Evolutionary conservation across 257 asterid species (phyloP), one percentile per base, ranked within the genome.

Genomic region (Gentiana straminea): DNA sequence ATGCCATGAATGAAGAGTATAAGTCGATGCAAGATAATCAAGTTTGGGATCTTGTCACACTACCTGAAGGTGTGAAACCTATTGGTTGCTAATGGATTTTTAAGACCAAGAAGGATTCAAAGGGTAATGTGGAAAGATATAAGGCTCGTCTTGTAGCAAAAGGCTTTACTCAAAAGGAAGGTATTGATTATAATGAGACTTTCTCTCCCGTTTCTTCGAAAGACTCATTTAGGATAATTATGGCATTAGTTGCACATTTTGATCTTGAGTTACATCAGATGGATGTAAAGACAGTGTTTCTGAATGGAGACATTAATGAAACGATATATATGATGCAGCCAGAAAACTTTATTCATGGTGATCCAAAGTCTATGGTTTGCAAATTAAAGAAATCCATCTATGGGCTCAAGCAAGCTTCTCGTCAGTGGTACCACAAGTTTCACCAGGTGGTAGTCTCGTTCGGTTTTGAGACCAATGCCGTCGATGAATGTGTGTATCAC

Each of bases 361-460:
- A 49, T 49, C n/a, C 52, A 49, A 49, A 49, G 52, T n/a, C 8
- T 49, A 49, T 49, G 52, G 52, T 11, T 49, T 49, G 12, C 52
- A 49, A 49, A 49, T 15, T 49, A 3, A 49, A 49, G 52, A 49
- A 49, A 49, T 49, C 52, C 52, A 49, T 49, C 52, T 49, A 49
- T 49, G 24, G 12, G 52, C 52, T 49, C 24, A n/a, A n/a, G n/a
- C n/a, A n/a, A n/a, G n/a, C n/a, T n/a, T n/a, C n/a, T n/a, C n/a
- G n/a, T n/a, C n/a, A n/a, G n/a, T n/a, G n/a, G n/a, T n/a, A n/a
- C n/a, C n/a, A n/a, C n/a, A n/a, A n/a, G n/a, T n/a, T n/a, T 7
- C 8, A 11, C 52, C 8, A 49, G 52, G 8, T 45, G 6, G 8
- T 10, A 6, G 49, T 45, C 49, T n/a, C n/a, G n/a, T n/a, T n/a